Evolutionary conservation across 2,329 filamentous ascomycete genomes (phyloP), one percentile per base, ranked within the genome.

Genomic region (Leptographium wingfieldii): DNA sequence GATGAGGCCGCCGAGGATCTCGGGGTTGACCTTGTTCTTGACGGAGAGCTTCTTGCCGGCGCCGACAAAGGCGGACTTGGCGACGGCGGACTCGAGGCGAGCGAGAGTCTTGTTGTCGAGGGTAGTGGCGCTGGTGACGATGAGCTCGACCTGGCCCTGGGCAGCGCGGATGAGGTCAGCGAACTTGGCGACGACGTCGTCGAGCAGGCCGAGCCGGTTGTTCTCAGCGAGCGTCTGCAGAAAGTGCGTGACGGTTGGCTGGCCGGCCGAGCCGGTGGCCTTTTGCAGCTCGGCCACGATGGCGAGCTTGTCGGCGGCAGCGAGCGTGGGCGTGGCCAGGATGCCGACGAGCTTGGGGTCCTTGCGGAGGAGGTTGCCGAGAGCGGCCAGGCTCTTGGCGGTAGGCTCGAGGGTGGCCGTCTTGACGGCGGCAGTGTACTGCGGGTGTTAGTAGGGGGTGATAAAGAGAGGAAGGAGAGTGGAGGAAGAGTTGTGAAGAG

Each of bases 401-500:
- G 90, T 91, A 71, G 83, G 80, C 70, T 99, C 94, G 75, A 99
- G 87, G 67, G 84, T 78, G 63, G 86, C 87, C 67, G 86, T 84
- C 83, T 97, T 99, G 73, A 86, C 85, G 69, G 92, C 90, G 65
- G 94, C 94, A 66, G 92, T 97, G 85, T 96, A 99, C 94, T 99
- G 70, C 1, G n/a, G 11, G 14, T n/a, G 43, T 57, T 19, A 51
- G 33, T 12, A 33, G 29, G 31, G 19, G 38, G 25, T 7, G 16
- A 10, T 11, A 16, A 38, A 9, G 14, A 1, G 4, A 49, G 57
- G 54, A 10, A 19, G 31, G 38, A 14, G 4, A n/a, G 31, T 1
- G 6, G 40, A 11, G 10, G 5, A 14, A 11, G 29, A 29, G 10
- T 27, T 7, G 27, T 29, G 14, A 54, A 31, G 57, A 31, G 33